Evolutionary conservation across 2,329 filamentous ascomycete genomes (phyloP).

Genomic region (Botrytis galanthina): DNA sequence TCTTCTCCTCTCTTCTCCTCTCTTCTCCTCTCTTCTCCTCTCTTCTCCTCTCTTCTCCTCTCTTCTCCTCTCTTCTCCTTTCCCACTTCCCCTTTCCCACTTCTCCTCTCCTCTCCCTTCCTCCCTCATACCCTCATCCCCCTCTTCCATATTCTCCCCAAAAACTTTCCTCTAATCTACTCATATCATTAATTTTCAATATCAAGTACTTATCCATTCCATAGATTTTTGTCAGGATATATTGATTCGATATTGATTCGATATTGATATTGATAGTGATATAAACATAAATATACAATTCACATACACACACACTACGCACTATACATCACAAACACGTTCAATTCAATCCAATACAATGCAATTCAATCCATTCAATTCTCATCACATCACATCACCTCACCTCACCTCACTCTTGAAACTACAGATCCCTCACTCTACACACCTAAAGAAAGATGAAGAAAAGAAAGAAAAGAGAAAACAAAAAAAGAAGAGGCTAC

Average conservation of each 20-base stretch:
- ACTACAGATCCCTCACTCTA: neutral
- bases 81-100: too few species aligned
- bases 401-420: neutral
- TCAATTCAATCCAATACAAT: neutral
- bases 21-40: too few species aligned
- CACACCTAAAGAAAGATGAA: neutral
- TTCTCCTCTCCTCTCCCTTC: too few species aligned
- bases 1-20: too few species aligned
- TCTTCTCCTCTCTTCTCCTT: too few species aligned
- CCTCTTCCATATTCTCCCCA: too few species aligned
- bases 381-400: neutral
- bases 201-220: too few species aligned
- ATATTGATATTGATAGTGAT: too few species aligned
- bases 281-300: neutral
- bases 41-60: too few species aligned
- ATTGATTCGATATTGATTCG: too few species aligned
- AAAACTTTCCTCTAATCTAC: too few species aligned
- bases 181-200: neutral
- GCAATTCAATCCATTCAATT: neutral
- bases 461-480: neutral
- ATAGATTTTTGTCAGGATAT: fast-evolving
- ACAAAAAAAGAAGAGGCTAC: neutral
- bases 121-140: too few species aligned
- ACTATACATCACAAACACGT: neutral
- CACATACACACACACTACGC: neutral